Evolutionary conservation across 1,284 basidiomycete genomes (phyloP), one percentile per base, ranked within the genome.

Genomic region (Takashimella tepidaria): DNA sequence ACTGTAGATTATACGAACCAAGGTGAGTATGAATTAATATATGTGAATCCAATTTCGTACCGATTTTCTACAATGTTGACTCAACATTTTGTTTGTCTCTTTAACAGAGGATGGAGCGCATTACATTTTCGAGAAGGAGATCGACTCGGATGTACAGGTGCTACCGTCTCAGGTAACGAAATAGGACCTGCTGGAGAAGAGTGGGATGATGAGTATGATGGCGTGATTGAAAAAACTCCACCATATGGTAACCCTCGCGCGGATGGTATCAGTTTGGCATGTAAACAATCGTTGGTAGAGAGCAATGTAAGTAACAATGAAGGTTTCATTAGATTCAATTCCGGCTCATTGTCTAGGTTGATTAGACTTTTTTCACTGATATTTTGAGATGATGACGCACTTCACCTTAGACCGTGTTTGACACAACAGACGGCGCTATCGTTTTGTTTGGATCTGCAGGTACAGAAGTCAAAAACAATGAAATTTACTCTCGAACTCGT

Each of bases 141-240:
- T 56, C 55, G 58, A 49, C 69, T 67, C 49, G 67, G 71, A 40
- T 77, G 76, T 53, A 58, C 8, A 16, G 10, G 8, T 8, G 31
- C 31, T 37, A 37, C 31, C 8, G 31, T 37, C 10, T 8, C 16
- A 37, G 31, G 16, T 16, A 37, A 37, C 31, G 31, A 37, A 16
- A 37, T 37, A 8, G 76, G 76, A 1, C 76, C 75, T 3, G 70
- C 68, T 25, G 76, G 76, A 8, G 76, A 77, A 52, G 76, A 77
- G 58, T 76, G 76, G 75, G 76, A 77, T 53, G 67, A 71, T 44
- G 70, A 72, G 6, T 77, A 77, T 49, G 76, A 77, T 51, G 75
- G 76, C 0, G 45, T 62, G 1, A 48, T 59, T 5, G 70, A 74
- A 47, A 61, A 58, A 22, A 59, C 61, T 13, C 69, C 72, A 1